Conservation (phyloP, 371 early-diverging fungal genomes). For the Mycotypha africana region DNA sequence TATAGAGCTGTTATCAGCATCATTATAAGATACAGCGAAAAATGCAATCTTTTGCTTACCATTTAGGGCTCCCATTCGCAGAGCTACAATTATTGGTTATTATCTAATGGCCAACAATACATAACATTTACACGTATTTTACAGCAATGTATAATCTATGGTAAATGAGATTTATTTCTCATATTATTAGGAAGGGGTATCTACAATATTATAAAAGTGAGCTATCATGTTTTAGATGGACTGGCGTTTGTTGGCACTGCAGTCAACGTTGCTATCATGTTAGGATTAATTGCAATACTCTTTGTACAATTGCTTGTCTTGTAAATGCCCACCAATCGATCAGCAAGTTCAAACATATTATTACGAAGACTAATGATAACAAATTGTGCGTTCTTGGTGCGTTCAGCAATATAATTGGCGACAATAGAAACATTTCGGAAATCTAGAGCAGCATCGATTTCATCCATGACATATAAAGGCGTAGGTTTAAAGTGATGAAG, state of each 20-base stretch:
- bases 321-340: slow-evolving; percentile 98
- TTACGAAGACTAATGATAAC: slow-evolving; percentile 98
- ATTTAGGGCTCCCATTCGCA: too few species aligned
- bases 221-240: too few species aligned
- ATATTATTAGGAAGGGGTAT: too few species aligned
- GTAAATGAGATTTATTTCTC: too few species aligned
- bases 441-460: slow-evolving; percentile 99
- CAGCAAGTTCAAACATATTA: slow-evolving; percentile 99
- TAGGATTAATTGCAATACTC: slow-evolving; percentile 78
- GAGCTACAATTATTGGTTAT: too few species aligned
- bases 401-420: slow-evolving; percentile 98
- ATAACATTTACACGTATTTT: too few species aligned
- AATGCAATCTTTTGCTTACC: too few species aligned
- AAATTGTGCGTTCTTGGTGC: slow-evolving; percentile 98
- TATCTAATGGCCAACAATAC: too few species aligned
- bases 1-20: too few species aligned
- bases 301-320: slow-evolving; percentile 92
- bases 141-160: too few species aligned
- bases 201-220: too few species aligned
- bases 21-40: too few species aligned
- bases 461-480: slow-evolving; percentile 99
- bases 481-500: slow-evolving; percentile 99
- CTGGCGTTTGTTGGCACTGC: slow-evolving; percentile 15
- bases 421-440: slow-evolving; percentile 99
- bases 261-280: slow-evolving; percentile 28